Conservation (phyloP, 345 rosid species). For the Salix exigua region DNA sequence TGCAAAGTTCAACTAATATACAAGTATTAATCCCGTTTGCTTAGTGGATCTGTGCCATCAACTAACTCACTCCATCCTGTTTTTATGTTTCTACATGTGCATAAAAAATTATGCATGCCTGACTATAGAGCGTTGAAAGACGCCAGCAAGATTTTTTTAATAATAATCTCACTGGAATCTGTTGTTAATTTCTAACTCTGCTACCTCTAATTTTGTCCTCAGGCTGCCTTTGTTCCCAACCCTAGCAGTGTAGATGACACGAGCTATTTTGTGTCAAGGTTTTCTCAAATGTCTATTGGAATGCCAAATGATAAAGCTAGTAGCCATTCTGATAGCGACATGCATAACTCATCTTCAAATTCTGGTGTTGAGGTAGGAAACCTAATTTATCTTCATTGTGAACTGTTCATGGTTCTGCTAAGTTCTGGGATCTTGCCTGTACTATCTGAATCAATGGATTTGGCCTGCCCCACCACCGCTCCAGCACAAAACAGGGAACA, state of each 20-base stretch:
- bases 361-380: slow-evolving; percentile 53
- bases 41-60: neutral
- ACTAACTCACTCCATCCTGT: neutral
- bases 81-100: neutral
- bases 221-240: slow-evolving; percentile 79
- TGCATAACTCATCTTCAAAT: slow-evolving; percentile 30
- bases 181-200: neutral
- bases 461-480: no score
- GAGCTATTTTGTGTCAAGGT: slow-evolving; percentile 70
- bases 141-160: no score
- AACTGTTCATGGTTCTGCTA: neutral
- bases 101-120: neutral
- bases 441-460: no score
- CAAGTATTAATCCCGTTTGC: neutral
- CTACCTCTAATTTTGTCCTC: neutral
- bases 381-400: neutral
- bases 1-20: neutral
- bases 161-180: neutral
- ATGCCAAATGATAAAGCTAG: slow-evolving; percentile 37
- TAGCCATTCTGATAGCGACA: slow-evolving; percentile 37
- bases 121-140: no score
- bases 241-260: slow-evolving; percentile 68
- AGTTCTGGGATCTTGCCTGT: neutral
- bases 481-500: no score
- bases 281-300: slow-evolving; percentile 34